phyloP scores from a whole-genome alignment of 306 rosid species.

The Hippophae tibetana region DNA sequence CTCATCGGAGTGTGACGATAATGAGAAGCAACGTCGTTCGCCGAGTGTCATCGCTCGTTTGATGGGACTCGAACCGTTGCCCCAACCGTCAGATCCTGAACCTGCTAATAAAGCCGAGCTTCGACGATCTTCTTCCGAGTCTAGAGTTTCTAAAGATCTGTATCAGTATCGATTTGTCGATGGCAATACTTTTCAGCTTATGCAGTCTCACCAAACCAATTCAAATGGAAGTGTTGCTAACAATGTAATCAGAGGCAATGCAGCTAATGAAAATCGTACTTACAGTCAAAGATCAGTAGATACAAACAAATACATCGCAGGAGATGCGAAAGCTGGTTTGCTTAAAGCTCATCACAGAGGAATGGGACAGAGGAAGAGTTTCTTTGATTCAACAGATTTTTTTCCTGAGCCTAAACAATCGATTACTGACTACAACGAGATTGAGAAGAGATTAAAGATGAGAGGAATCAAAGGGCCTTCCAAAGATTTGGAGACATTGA shows the following conservation, averaged over 20 bases:
- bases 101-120: conserved; percentile 50
- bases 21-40: conserved; percentile 60
- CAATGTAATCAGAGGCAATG: conserved; percentile 27
- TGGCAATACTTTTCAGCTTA: conserved; percentile 31
- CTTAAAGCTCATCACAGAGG: conserved; percentile 29
- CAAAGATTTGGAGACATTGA: conserved; percentile 61
- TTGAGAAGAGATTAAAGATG: conserved; percentile 61
- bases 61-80: conserved; percentile 76
- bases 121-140: conserved; percentile 86
- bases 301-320: conserved; percentile 22
- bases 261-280: conserved; percentile 14
- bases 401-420: conserved; percentile 73
- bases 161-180: conserved; percentile 48
- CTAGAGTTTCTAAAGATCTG: conserved; percentile 66
- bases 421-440: conserved; percentile 44
- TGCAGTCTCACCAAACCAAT: conserved; percentile 27
- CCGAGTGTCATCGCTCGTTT: conserved; percentile 86
- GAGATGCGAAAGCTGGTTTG: conserved; percentile 23
- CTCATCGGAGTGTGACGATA: conserved; percentile 20
- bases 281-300: conserved; percentile 28
- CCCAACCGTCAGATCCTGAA: conserved; percentile 36
- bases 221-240: conserved; percentile 8
- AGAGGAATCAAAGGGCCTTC: conserved; percentile 71
- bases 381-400: conserved; percentile 70
- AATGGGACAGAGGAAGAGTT: conserved; percentile 63